Evolutionary conservation across 768 basidiomycete species (phyloP).

Genomic region (Trametes coccinea): DNA sequence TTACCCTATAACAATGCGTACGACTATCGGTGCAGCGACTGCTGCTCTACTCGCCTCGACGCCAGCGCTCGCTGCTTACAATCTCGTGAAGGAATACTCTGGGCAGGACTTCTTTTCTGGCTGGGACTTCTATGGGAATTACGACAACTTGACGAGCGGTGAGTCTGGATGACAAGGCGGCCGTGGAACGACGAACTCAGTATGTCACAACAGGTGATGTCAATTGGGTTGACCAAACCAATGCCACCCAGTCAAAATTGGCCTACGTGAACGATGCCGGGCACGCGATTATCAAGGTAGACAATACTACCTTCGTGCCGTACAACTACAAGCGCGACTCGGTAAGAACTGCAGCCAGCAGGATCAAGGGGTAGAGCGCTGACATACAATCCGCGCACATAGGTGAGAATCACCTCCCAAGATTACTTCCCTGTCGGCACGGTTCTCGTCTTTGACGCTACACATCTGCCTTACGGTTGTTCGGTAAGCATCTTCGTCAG

Average conservation of each 20-base stretch:
- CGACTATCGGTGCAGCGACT: background rate
- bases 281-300: constrained; percentile 72
- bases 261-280: constrained; percentile 60
- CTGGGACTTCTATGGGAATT: constrained; percentile 45
- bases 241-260: constrained; percentile 50
- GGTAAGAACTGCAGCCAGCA: constrained; percentile 35
- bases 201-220: constrained; percentile 59
- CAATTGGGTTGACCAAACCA: constrained; percentile 50
- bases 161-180: background rate
- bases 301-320: constrained; percentile 63
- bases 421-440: constrained; percentile 44
- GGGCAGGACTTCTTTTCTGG: constrained; percentile 44
- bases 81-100: constrained; percentile 38
- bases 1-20: constrained; percentile 2
- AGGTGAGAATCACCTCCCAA: constrained; percentile 47
- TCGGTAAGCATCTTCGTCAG: constrained; percentile 35
- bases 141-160: constrained; percentile 39
- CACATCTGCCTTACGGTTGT: constrained; percentile 58
- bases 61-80: constrained; percentile 29
- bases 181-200: background rate
- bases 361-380: no score
- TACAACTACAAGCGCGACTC: constrained; percentile 58
- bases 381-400: background rate
- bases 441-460: constrained; percentile 45
- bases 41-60: constrained; percentile 13